A percentile compares a stretch with the other conserved stretches of the same genome.
Evolutionary conservation across 73 alveolate species (phyloP).

Genomic region (Paramecium sonneborni): DNA sequence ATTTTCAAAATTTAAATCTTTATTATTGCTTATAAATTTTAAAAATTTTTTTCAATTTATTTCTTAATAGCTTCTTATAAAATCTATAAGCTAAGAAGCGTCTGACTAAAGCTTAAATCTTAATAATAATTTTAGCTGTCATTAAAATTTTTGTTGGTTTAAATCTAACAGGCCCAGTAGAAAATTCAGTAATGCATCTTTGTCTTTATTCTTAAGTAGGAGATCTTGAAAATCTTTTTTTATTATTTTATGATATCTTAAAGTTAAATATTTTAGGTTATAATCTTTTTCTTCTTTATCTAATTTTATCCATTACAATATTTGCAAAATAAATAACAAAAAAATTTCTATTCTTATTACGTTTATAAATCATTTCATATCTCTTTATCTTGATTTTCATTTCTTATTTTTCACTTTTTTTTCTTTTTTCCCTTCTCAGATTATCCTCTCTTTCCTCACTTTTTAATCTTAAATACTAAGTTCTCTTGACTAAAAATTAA

Average conservation of each 20-base stretch:
- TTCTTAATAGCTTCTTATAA: neutral
- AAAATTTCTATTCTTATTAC: neutral
- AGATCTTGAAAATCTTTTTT: neutral
- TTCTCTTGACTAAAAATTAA: neutral
- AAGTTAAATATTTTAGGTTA: neutral
- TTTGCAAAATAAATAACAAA: neutral
- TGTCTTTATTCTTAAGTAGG: neutral
- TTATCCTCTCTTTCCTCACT: neutral
- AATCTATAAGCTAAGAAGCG: neutral
- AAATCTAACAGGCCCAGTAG: neutral
- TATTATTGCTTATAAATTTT: neutral
- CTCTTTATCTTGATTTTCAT: neutral
- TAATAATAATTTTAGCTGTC: neutral
- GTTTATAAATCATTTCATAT: neutral
- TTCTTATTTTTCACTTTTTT: neutral
- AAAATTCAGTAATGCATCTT: slow-evolving; percentile 9
- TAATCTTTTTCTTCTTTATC: neutral
- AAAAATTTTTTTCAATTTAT: neutral
- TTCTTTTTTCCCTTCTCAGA: neutral
- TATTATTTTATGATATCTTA: too few relatives aligned
- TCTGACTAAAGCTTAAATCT: neutral
- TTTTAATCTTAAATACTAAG: neutral
- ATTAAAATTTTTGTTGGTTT: neutral
- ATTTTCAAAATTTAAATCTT: neutral
- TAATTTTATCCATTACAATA: neutral